Evolutionary conservation across 345 rosid species (phyloP).

Genomic region (Linum lewisii): DNA sequence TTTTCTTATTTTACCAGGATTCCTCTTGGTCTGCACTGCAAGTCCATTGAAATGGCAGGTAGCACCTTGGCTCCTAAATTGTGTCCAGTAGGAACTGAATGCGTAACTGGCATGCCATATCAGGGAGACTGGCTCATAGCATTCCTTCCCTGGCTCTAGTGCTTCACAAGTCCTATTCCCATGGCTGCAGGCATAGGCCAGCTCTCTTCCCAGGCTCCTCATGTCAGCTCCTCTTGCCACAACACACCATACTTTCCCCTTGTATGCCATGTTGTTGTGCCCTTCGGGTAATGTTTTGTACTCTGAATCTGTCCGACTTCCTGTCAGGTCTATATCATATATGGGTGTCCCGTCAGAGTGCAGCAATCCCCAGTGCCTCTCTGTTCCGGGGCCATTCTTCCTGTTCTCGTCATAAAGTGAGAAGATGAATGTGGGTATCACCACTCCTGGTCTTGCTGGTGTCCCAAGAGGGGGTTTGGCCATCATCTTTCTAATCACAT

Average conservation of each 20-base stretch:
- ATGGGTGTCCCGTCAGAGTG: conserved; percentile 32
- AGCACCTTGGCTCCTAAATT: conserved; percentile 42
- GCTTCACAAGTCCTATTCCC: conserved; percentile 46
- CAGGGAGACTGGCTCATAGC: conserved; percentile 44
- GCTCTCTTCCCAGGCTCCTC: conserved; percentile 29
- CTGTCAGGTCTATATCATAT: conserved; percentile 51
- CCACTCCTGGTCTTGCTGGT: conserved; percentile 54
- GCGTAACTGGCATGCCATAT: conserved; percentile 64
- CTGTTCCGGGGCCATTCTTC: conserved; percentile 62
- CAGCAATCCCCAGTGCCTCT: conserved; percentile 72
- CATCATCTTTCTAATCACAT: conserved; percentile 42
- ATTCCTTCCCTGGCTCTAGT: conserved; percentile 43
- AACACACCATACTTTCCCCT: conserved; percentile 62
- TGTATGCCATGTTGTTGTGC: conserved; percentile 37
- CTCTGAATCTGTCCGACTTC: conserved; percentile 19
- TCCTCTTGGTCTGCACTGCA: conserved; percentile 40
- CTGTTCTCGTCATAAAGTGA: conserved; percentile 57
- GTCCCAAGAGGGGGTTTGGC: conserved; percentile 46
- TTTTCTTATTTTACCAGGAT: conserved; percentile 51
- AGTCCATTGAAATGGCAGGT: conserved; percentile 67
- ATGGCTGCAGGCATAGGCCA: conserved; percentile 35
- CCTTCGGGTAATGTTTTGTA: conserved; percentile 37
- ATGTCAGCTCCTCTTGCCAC: conserved; percentile 29
- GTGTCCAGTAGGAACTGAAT: conserved; percentile 68
- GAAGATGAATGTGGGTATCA: conserved; percentile 53